These are phyloP conservation scores for Aspergillus sp. DNA, from an alignment of 2,329 filamentous ascomycete genomes.

Conservation along the genomic window DNA sequence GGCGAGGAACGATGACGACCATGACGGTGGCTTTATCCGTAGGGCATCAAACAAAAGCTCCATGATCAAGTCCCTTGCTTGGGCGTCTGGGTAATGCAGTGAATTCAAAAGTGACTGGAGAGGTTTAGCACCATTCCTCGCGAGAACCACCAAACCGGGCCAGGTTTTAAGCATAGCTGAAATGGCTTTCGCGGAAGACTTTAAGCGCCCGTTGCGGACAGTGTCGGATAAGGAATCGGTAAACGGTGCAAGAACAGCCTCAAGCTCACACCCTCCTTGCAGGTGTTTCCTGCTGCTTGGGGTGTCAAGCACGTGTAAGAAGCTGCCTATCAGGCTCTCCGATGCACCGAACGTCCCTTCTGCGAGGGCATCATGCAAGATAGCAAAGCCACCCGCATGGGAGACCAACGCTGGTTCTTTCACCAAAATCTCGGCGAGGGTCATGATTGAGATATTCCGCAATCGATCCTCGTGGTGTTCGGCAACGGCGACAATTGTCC, in stretches of 20 bases:
- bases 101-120: slow-evolving; percentile 76
- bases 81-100: slow-evolving; percentile 57
- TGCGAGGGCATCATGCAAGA: slow-evolving; percentile 85
- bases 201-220: slow-evolving; percentile 64
- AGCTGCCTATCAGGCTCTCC: slow-evolving; percentile 82
- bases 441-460: slow-evolving; percentile 87
- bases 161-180: slow-evolving; percentile 88
- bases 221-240: slow-evolving; percentile 70
- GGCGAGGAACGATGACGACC: slow-evolving; percentile 93
- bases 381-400: slow-evolving; percentile 77
- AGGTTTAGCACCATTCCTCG: slow-evolving; percentile 83
- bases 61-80: slow-evolving; percentile 72
- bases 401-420: slow-evolving; percentile 79
- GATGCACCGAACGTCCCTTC: slow-evolving; percentile 92
- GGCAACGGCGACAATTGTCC: slow-evolving; percentile 87
- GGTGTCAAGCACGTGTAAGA: slow-evolving; percentile 84
- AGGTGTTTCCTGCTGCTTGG: slow-evolving; percentile 78
- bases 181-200: slow-evolving; percentile 89
- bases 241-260: slow-evolving; percentile 86
- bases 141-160: slow-evolving; percentile 85
- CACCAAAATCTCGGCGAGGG: slow-evolving; percentile 85
- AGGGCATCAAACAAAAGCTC: slow-evolving; percentile 82
- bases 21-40: slow-evolving; percentile 88
- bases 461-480: slow-evolving; percentile 83
- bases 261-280: slow-evolving; percentile 84